A percentile compares a stretch with the other conserved stretches of the same genome.
Evolutionary conservation across 2,329 filamentous ascomycete species (phyloP).

Genomic region (Fusarium dimerum): DNA sequence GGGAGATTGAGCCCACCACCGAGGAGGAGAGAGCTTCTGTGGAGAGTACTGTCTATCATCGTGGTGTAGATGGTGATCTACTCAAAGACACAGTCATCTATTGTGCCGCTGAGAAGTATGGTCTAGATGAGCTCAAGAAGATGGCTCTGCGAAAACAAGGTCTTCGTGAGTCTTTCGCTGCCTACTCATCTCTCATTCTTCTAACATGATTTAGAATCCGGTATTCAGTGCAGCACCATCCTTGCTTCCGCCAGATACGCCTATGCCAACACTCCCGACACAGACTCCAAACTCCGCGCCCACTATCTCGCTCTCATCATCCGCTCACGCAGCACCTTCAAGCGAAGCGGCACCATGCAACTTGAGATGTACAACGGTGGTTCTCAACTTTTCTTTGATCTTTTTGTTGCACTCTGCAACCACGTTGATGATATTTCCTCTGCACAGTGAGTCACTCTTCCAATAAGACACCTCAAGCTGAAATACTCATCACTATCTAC

Average conservation of each 20-base stretch:
- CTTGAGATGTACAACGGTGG: slow-evolving; percentile 89
- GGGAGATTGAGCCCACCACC: slow-evolving; percentile 71
- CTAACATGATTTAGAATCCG: slow-evolving; percentile 54
- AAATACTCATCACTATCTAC: not conserved
- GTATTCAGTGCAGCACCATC: slow-evolving; percentile 83
- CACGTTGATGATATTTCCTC: slow-evolving; percentile 74
- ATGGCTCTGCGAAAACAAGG: slow-evolving; percentile 87
- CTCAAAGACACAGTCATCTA: slow-evolving; percentile 91
- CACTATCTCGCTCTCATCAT: slow-evolving; percentile 94
- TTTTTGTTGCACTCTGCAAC: slow-evolving; percentile 91
- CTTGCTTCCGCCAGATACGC: slow-evolving; percentile 85
- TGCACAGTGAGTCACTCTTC: slow-evolving; percentile 48
- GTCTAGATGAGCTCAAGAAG: slow-evolving; percentile 80
- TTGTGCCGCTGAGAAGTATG: slow-evolving; percentile 83
- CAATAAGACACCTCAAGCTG: not conserved
- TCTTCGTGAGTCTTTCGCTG: slow-evolving; percentile 57
- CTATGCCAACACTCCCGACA: slow-evolving; percentile 85
- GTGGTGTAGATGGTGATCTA: slow-evolving; percentile 64
- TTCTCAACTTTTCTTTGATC: slow-evolving; percentile 82
- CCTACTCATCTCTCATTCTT: slow-evolving; percentile 6
- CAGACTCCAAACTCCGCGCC: slow-evolving; percentile 84
- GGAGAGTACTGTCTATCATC: slow-evolving; percentile 70
- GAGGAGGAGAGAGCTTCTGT: slow-evolving; percentile 46
- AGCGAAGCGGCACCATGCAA: slow-evolving; percentile 93
- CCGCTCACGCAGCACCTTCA: slow-evolving; percentile 83